These are phyloP conservation scores for Globisporangium paddicum DNA, from an alignment of 352 stramenopile species.

Conservation along the genomic window DNA sequence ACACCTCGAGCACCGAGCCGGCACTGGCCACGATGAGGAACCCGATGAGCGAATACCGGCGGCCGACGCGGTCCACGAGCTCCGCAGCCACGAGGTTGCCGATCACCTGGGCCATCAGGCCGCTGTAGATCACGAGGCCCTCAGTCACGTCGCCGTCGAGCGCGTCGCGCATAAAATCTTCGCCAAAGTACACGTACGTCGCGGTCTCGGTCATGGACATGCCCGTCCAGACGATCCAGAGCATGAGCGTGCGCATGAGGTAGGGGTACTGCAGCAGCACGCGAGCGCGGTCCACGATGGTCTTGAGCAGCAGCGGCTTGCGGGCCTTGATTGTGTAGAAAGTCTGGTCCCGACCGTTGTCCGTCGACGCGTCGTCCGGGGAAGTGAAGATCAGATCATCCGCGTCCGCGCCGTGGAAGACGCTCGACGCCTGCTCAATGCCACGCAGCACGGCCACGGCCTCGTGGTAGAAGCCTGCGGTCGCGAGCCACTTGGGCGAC, in stretches of 20 bases:
- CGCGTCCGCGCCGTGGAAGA: neutral
- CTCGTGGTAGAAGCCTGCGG: neutral
- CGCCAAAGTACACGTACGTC: neutral
- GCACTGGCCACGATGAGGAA: neutral
- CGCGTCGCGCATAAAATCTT: neutral
- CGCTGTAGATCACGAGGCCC: neutral
- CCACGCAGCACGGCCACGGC: neutral
- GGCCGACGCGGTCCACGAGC: conserved; percentile 5
- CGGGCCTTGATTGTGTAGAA: neutral
- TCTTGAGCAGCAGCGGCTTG: neutral
- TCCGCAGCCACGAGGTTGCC: neutral
- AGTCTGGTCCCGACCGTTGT: neutral
- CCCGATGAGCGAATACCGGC: neutral
- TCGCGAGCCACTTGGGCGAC: conserved; percentile 3
- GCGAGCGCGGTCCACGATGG: neutral
- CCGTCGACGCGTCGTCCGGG: too few species aligned
- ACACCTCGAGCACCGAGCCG: neutral
- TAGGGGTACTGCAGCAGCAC: conserved; percentile 2
- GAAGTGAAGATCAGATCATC: conserved; percentile 3
- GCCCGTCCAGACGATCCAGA: conserved; percentile 5
- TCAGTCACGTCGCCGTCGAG: neutral
- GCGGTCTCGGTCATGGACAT: neutral
- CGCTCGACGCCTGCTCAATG: neutral
- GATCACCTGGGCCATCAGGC: neutral
- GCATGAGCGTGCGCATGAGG: conserved; percentile 1